These are phyloP conservation scores for Polyplosphaeria fusca DNA, from an alignment of 495 filamentous ascomycete species.

Conservation along the genomic window DNA sequence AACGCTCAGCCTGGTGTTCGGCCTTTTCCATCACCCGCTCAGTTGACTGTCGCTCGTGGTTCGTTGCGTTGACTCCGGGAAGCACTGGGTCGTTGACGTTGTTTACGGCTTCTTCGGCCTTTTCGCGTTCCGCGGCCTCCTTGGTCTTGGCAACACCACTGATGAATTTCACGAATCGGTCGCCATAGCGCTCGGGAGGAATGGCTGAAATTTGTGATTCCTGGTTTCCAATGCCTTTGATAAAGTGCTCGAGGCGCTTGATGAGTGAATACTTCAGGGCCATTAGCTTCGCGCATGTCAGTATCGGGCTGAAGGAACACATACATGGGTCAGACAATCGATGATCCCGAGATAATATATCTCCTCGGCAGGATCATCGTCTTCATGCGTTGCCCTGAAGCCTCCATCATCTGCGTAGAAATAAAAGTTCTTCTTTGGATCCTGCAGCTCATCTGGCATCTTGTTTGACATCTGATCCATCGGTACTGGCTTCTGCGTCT, in stretches of 20 bases:
- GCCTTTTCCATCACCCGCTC: slow-evolving; percentile 54
- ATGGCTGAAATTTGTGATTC: slow-evolving; percentile 87
- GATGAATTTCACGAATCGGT: slow-evolving; percentile 93
- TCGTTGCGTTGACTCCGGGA: slow-evolving; percentile 44
- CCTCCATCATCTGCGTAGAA: slow-evolving; percentile 96
- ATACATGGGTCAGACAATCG: slow-evolving; percentile 92
- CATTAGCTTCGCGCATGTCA: not conserved
- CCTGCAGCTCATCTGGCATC: slow-evolving; percentile 84
- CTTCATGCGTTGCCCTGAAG: slow-evolving; percentile 88
- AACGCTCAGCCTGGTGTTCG: slow-evolving; percentile 46
- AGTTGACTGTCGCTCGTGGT: slow-evolving; percentile 48
- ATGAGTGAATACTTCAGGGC: slow-evolving; percentile 71
- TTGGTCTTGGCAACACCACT: slow-evolving; percentile 80
- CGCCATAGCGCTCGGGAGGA: slow-evolving; percentile 87
- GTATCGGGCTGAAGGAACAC: slow-evolving; percentile 34
- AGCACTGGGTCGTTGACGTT: slow-evolving; percentile 33
- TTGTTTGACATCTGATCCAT: slow-evolving; percentile 76
- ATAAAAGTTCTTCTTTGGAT: slow-evolving; percentile 61
- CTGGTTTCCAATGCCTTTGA: slow-evolving; percentile 82
- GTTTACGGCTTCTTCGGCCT: slow-evolving; percentile 33
- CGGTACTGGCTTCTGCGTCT: slow-evolving; percentile 85
- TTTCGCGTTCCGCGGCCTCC: slow-evolving; percentile 68
- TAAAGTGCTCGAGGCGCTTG: slow-evolving; percentile 87
- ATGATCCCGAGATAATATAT: slow-evolving; percentile 98
- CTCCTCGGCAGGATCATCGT: slow-evolving; percentile 78